Conservation (phyloP, 208 protist species). For the Trypanosoma theileri region DNA sequence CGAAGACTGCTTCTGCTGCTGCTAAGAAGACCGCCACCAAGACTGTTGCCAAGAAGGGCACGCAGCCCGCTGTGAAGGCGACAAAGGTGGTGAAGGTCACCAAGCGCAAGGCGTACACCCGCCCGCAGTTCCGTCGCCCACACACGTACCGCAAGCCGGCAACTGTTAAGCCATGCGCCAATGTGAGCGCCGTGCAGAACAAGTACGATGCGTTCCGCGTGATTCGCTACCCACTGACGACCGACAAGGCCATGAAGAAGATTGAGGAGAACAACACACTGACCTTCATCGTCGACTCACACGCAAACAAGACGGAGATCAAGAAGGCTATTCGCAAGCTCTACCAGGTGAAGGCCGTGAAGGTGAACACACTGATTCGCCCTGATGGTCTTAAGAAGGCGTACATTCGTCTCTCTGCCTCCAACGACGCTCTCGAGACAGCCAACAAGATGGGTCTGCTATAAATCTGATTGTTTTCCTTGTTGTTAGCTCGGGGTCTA, state of each 20-base stretch:
- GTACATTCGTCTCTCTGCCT: slow-evolving; percentile 95
- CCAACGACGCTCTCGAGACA: slow-evolving; percentile 97
- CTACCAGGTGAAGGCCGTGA: slow-evolving; percentile 97
- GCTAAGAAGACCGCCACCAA: slow-evolving; percentile 47
- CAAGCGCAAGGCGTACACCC: slow-evolving; percentile 95
- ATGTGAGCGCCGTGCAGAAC: slow-evolving; percentile 76
- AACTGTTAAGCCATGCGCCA: slow-evolving; percentile 91
- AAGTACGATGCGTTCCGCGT: slow-evolving; percentile 90
- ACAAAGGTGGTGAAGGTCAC: slow-evolving; percentile 87
- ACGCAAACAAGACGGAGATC: slow-evolving; percentile 98
- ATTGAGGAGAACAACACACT: slow-evolving; percentile 99
- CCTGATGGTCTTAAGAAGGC: slow-evolving; percentile 99
- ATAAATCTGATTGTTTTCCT: slow-evolving; percentile 39
- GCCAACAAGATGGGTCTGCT: slow-evolving; percentile 97
- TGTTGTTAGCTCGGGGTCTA: background rate
- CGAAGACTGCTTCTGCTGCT: slow-evolving; percentile 45
- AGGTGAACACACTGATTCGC: slow-evolving; percentile 99
- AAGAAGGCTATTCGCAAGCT: slow-evolving; percentile 97
- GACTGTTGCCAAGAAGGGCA: slow-evolving; percentile 30
- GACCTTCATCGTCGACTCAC: slow-evolving; percentile 98
- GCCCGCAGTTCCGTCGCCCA: slow-evolving; percentile 95
- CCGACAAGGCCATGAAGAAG: slow-evolving; percentile 99
- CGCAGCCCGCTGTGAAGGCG: slow-evolving; percentile 27
- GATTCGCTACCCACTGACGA: slow-evolving; percentile 97
- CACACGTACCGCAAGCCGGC: slow-evolving; percentile 93